These are phyloP conservation scores for Fereydounia khargensis DNA, from an alignment of 1,284 basidiomycete genomes.

Conservation along the genomic window DNA sequence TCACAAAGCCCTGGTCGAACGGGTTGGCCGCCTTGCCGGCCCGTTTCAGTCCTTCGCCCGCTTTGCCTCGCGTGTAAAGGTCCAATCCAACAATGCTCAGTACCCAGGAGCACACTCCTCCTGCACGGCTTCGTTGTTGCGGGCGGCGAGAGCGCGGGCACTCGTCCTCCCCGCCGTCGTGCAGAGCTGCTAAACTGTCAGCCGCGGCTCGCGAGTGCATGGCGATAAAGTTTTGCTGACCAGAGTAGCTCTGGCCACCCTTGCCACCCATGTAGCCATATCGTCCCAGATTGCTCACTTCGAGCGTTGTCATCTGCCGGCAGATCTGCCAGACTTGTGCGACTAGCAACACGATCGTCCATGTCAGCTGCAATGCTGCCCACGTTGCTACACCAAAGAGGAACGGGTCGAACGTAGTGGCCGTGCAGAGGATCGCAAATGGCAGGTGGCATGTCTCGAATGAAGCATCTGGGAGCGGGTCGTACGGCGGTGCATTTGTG, in stretches of 20 bases:
- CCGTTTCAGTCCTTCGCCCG: conserved; percentile 71
- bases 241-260: conserved; percentile 66
- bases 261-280: conserved; percentile 96
- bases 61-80: conserved; percentile 84
- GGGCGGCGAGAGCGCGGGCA: no score
- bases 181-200: conserved; percentile 3
- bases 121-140: no score
- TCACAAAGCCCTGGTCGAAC: conserved; percentile 78
- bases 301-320: conserved; percentile 92
- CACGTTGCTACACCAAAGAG: conserved; percentile 76
- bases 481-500: conserved; percentile 26
- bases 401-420: conserved; percentile 69
- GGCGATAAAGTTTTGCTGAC: conserved; percentile 24
- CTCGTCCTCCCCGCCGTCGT: no score
- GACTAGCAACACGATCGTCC: conserved; percentile 82
- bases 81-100: conserved; percentile 89
- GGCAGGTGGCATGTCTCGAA: conserved; percentile 67
- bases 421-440: conserved; percentile 65
- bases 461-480: conserved; percentile 16
- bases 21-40: conserved; percentile 75
- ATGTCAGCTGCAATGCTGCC: conserved; percentile 85
- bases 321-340: conserved; percentile 88
- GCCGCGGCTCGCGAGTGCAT: conserved; percentile 9
- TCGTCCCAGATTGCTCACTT: conserved; percentile 89
- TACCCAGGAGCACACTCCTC: conserved; percentile 67